Percentiles rank a stretch among this genome's conserved stretches.
Evolutionary conservation across 768 basidiomycete genomes (phyloP).

Genomic region (Mycena maculata): DNA sequence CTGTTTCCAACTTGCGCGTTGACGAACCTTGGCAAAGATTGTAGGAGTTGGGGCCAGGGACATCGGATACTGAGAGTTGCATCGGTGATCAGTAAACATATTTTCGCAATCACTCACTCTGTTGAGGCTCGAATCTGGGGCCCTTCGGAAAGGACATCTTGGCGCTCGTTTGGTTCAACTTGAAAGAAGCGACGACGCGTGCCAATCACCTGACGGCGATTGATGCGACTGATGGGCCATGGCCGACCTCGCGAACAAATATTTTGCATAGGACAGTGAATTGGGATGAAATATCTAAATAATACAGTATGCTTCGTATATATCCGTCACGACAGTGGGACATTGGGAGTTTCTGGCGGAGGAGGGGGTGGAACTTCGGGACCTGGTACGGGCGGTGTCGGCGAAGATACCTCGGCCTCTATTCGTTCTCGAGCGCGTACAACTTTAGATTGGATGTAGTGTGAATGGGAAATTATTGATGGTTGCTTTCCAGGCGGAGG

Average conservation of each 20-base stretch:
- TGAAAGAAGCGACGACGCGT: neutral
- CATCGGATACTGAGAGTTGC: constrained; percentile 53
- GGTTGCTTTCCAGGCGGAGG: constrained; percentile 57
- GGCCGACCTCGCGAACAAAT: too few species aligned
- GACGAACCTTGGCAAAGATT: constrained; percentile 52
- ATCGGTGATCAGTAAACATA: neutral
- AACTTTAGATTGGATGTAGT: constrained; percentile 98
- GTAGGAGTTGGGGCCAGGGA: constrained; percentile 66
- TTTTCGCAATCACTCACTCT: constrained; percentile 43
- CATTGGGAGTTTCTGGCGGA: constrained; percentile 20
- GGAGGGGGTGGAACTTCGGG: constrained; percentile 21
- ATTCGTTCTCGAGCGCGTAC: constrained; percentile 93
- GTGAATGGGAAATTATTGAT: constrained; percentile 69
- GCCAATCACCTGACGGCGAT: constrained; percentile 11
- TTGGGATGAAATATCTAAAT: constrained; percentile 19
- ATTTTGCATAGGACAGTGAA: constrained; percentile 3
- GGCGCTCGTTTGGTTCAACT: neutral
- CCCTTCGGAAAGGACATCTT: constrained; percentile 57
- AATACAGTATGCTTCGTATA: constrained; percentile 27
- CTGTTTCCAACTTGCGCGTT: neutral
- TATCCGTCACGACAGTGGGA: constrained; percentile 12
- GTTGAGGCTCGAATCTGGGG: constrained; percentile 56
- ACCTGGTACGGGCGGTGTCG: constrained; percentile 5
- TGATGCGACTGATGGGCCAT: too few species aligned
- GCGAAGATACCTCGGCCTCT: constrained; percentile 78